phyloP scores from a whole-genome alignment of 1,284 basidiomycete species.

The Wallemia ichthyophaga region DNA sequence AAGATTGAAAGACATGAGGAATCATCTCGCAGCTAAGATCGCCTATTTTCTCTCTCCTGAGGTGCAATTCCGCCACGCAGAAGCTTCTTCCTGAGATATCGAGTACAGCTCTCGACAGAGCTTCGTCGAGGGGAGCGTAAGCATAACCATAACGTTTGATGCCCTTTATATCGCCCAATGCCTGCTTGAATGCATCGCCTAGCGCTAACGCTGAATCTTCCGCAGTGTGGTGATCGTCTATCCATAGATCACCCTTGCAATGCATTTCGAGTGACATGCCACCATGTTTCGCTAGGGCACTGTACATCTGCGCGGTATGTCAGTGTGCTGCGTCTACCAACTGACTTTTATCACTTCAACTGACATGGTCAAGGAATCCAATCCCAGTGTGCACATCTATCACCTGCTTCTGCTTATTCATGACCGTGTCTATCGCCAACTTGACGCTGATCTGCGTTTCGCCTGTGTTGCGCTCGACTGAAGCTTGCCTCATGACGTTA shows the following conservation, averaged over 20 bases:
- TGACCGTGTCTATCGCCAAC: slow-evolving; percentile 36
- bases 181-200: slow-evolving; percentile 79
- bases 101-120: slow-evolving; percentile 75
- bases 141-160: slow-evolving; percentile 89
- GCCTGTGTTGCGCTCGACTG: slow-evolving; percentile 55
- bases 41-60: slow-evolving; percentile 86
- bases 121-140: slow-evolving; percentile 89
- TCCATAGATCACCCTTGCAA: slow-evolving; percentile 84
- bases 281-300: slow-evolving; percentile 74
- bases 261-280: slow-evolving; percentile 67
- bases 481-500: slow-evolving; percentile 20
- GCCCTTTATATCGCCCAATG: slow-evolving; percentile 75
- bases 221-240: slow-evolving; percentile 97
- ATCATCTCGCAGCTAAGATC: slow-evolving; percentile 95
- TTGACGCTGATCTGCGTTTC: slow-evolving; percentile 70
- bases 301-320: slow-evolving; percentile 45
- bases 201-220: slow-evolving; percentile 84
- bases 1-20: slow-evolving; percentile 74
- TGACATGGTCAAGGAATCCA: slow-evolving; percentile 88
- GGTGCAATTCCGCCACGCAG: slow-evolving; percentile 66
- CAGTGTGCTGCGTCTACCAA: not conserved
- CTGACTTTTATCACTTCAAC: slow-evolving; percentile 12
- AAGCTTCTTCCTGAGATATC: slow-evolving; percentile 93
- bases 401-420: slow-evolving; percentile 33
- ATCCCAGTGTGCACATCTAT: slow-evolving; percentile 83